Evolutionary conservation across 1,139 yeast species (phyloP), one percentile per base, ranked within the genome.

Genomic region (Pichia sp.): DNA sequence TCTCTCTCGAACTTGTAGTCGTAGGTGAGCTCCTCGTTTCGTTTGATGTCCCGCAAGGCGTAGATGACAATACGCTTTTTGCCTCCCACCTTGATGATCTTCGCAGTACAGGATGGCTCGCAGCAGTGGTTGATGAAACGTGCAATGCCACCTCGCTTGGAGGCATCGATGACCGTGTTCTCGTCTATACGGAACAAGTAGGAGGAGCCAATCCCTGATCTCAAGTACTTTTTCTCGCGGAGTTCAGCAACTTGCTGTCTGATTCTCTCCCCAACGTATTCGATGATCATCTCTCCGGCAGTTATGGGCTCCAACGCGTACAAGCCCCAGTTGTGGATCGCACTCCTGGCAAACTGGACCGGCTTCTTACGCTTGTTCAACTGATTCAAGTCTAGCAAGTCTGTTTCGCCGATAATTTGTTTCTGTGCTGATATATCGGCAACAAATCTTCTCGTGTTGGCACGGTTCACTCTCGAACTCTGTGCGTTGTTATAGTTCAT

Each of bases 321-420:
- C 47, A 93, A 71, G 0, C 99, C 99, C 99, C 99, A 93, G 64
- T 93, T 90, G 67, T 95, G 99, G 62, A 93, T 93, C 0, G 97
- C 95, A 1, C 98, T 90, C 52, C 99, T 74, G 0, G 98, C 97
- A 74, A 91, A 91, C 18, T 95, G 86, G 12, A 93, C 97, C 0
- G 96, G 96, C 66, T 93, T 93, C 68, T 86, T 89, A 56, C 98
- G 79, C 67, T 89, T 89, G 58, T 90, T 87, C 62, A 91, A 76
- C 62, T 82, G 87, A 46, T 87, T 85, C 69, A 89, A 76, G 52
- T 87, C 84, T 60, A 88, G 71, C 5, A 87, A 79, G 62, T 89
- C 96, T 0, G 95, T 85, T 61, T 89, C 96, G 41, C 95, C 91
- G 58, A 89, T 76, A 63, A 82, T 80, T 59, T 83, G 87, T 62